Base-by-base conservation (phyloP, 768 basidiomycete genomes). In the Kwoniella botswanensis region DNA sequence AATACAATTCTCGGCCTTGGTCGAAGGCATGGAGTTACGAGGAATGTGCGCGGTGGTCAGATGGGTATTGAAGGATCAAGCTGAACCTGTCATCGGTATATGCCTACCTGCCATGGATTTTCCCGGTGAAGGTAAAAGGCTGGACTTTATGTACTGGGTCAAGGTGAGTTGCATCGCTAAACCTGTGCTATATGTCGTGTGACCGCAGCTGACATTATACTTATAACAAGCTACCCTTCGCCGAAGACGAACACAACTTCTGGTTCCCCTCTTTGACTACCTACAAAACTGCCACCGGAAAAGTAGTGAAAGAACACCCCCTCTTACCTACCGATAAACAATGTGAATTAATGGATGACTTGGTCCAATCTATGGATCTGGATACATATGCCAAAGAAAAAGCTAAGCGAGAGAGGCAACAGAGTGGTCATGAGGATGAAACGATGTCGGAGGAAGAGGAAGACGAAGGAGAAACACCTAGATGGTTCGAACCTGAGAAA, bases 311-410 rank as follows among this genome's bases (percentile, higher is more conserved):
- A 22, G 88, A 89, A 70, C 96, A 99, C 81, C 79, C 79, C 1
- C 60, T 81, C 15, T 53, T 83, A 22, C 81, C 82, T 0, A 83
- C 82, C 0, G 71, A 79, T n/a, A 75, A 82, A 44, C 82, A 83
- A 61, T 74, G 80, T 61, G 67, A 73, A 12, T 55, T 90, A 1
- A 98, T 99, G 95, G 91, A 91, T 66, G 83, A 88, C 1, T 90
- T 96, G 60, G 93, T 99, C 10, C 91, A 94, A 74, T 87, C 88
- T 10, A 92, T 98, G 93, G 91, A 96, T 78, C 86, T 99, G 60
- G 91, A 91, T 64, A 88, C 89, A 67, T 88, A 93, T 72, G 92
- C 93, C 52, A 52, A 41, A 41, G 86, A 89, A 4, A 56, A 65
- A 18, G 75, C 78, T 17, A 74, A 76, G 17, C 69, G 79, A 15